These are phyloP conservation scores for Metarhizium album DNA, from an alignment of 2,329 filamentous ascomycete genomes.

Conservation along the genomic window DNA sequence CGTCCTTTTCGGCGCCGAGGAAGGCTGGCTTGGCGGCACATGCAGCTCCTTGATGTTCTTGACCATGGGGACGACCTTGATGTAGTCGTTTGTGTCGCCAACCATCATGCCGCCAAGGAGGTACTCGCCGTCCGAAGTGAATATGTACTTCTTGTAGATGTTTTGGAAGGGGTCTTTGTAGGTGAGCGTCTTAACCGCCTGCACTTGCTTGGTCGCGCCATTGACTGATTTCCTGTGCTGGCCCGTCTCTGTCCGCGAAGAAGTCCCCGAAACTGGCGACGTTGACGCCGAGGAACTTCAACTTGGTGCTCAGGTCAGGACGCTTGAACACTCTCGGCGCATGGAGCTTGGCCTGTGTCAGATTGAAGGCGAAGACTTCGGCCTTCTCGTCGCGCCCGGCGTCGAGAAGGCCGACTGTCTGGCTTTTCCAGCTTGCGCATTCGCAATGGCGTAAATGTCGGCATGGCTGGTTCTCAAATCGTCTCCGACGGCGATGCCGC, in stretches of 20 bases:
- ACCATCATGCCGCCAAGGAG: slow-evolving; percentile 97
- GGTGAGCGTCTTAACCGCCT: slow-evolving; percentile 63
- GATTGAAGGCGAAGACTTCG: slow-evolving; percentile 80
- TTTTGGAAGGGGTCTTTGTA: slow-evolving; percentile 84
- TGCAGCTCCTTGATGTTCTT: slow-evolving; percentile 74
- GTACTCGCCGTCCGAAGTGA: slow-evolving; percentile 82
- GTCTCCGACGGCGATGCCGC: slow-evolving; percentile 62
- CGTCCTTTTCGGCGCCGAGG: slow-evolving; percentile 60
- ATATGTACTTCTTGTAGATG: slow-evolving; percentile 90
- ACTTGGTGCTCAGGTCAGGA: slow-evolving; percentile 81
- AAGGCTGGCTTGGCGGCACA: slow-evolving; percentile 69
- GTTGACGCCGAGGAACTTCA: slow-evolving; percentile 82
- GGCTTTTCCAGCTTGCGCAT: slow-evolving; percentile 79
- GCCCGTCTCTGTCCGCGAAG: slow-evolving; percentile 80
- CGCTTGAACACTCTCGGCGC: slow-evolving; percentile 60
- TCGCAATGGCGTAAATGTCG: slow-evolving; percentile 79
- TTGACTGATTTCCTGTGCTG: slow-evolving; percentile 35
- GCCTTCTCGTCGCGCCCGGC: slow-evolving; percentile 92
- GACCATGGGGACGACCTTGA: slow-evolving; percentile 80
- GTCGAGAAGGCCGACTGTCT: slow-evolving; percentile 81
- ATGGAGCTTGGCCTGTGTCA: slow-evolving; percentile 71
- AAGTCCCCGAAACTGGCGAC: slow-evolving; percentile 92
- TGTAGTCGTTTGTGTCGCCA: slow-evolving; percentile 80
- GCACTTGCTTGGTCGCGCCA: not conserved
- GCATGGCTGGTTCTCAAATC: slow-evolving; percentile 58